Percentiles rank a stretch among this genome's conserved stretches.
Conservation (phyloP, 1,284 basidiomycete species). For the Flammula alnicola region DNA sequence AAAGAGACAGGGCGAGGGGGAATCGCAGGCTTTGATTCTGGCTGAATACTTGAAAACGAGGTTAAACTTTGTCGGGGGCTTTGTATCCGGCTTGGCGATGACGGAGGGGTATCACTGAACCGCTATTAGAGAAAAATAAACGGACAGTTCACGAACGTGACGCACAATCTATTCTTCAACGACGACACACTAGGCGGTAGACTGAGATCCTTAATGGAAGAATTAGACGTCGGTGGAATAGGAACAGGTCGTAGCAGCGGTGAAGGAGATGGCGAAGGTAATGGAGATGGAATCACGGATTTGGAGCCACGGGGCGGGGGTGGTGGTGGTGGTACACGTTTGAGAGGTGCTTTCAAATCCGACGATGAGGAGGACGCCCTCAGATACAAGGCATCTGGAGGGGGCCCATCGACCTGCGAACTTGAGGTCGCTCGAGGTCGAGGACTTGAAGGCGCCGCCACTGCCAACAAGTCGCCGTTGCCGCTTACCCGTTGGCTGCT, state of each 20-base stretch:
- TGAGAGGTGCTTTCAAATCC: conserved; percentile 47
- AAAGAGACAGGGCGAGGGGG: conserved; percentile 32
- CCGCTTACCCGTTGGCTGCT: conserved; percentile 2
- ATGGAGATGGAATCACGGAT: conserved; percentile 27
- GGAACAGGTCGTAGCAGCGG: conserved; percentile 51
- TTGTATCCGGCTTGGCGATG: conserved; percentile 18
- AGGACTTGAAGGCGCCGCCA: conserved; percentile 36
- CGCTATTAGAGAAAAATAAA: conserved; percentile 6
- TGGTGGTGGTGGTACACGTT: conserved; percentile 63
- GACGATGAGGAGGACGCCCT: conserved; percentile 55
- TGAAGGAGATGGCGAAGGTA: conserved; percentile 40
- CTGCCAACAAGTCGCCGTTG: conserved; percentile 29
- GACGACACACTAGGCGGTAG: conserved; percentile 41
- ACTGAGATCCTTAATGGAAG: conserved; percentile 16
- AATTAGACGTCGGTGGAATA: conserved; percentile 31
- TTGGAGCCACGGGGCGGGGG: conserved; percentile 52
- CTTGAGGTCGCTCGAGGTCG: conserved; percentile 45
- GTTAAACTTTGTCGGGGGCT: conserved; percentile 14
- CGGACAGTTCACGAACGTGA: conserved; percentile 18
- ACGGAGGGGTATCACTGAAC: conserved; percentile 14
- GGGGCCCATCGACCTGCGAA: conserved; percentile 27
- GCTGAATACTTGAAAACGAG: conserved; percentile 12
- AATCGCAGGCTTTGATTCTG: conserved; percentile 25
- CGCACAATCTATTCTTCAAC: conserved; percentile 58
- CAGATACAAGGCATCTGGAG: conserved; percentile 34